These are phyloP conservation scores for Nigrospora osmanthi DNA, from an alignment of 2,329 filamentous ascomycete genomes.

Conservation along the genomic window DNA sequence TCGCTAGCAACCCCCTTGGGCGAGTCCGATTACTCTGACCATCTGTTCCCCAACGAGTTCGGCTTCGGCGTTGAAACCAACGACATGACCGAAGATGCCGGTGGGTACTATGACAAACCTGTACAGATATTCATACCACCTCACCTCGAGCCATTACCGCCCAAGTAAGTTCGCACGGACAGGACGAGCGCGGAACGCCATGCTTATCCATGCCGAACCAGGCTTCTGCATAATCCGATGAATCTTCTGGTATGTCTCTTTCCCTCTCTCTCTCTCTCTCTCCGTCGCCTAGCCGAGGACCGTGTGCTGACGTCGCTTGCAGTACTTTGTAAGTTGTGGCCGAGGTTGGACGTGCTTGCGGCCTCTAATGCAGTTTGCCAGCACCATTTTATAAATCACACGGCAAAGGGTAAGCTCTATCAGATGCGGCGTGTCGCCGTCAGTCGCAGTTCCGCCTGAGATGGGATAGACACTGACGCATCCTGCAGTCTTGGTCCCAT, in stretches of 20 bases:
- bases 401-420: slow-evolving; percentile 49
- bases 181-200: slow-evolving; percentile 8
- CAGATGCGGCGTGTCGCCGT: too few species aligned
- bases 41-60: slow-evolving; percentile 30
- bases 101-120: slow-evolving; percentile 63
- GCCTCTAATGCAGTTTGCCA: slow-evolving; percentile 6
- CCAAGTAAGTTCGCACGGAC: slow-evolving; percentile 21
- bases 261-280: too few species aligned
- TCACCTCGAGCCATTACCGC: slow-evolving; percentile 38
- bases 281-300: background rate
- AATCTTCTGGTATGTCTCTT: slow-evolving; percentile 56
- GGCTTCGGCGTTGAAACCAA: slow-evolving; percentile 37
- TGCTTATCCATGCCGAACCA: slow-evolving; percentile 31
- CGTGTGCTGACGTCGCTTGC: background rate
- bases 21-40: slow-evolving; percentile 19
- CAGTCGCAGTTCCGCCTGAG: background rate
- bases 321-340: slow-evolving; percentile 35
- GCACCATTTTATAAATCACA: slow-evolving; percentile 69
- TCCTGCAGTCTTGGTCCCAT: slow-evolving; percentile 32
- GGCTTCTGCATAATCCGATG: slow-evolving; percentile 65
- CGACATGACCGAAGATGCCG: slow-evolving; percentile 46
- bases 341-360: too few species aligned
- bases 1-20: slow-evolving; percentile 17
- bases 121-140: slow-evolving; percentile 51
- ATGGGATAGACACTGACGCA: background rate